Evolutionary conservation across 352 stramenopile species (phyloP).

Genomic region (Phytophthora cajani): DNA sequence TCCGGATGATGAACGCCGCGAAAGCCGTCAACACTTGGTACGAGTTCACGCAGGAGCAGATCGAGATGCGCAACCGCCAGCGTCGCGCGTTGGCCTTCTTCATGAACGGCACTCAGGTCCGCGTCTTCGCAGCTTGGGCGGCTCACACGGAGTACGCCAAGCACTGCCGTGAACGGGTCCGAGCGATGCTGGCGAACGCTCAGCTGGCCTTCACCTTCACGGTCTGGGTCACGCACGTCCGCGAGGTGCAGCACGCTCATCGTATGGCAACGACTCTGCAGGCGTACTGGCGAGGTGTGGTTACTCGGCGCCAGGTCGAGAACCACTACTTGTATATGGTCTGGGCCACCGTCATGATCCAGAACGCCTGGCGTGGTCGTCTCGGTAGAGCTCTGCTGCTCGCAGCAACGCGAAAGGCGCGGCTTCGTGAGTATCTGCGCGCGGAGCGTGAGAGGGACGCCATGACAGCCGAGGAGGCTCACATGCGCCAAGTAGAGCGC

Average conservation of each 20-base stretch:
- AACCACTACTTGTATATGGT: conserved; percentile 64
- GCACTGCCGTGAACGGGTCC: conserved; percentile 49
- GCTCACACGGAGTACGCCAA: conserved; percentile 47
- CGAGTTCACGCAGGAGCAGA: conserved; percentile 66
- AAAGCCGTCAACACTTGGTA: conserved; percentile 72
- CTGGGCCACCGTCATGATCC: conserved; percentile 75
- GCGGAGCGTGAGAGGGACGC: conserved; percentile 70
- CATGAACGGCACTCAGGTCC: conserved; percentile 60
- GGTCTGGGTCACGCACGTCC: conserved; percentile 54
- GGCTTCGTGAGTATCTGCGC: conserved; percentile 73
- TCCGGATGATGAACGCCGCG: conserved; percentile 47
- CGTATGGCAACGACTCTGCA: conserved; percentile 50
- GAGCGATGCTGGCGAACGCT: conserved; percentile 56
- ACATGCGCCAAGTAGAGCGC: conserved; percentile 51
- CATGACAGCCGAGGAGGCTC: conserved; percentile 55
- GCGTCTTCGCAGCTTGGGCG: conserved; percentile 65
- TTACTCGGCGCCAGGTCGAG: conserved; percentile 52
- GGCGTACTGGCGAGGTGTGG: conserved; percentile 69
- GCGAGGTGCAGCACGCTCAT: conserved; percentile 39
- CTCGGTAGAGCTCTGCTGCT: conserved; percentile 63
- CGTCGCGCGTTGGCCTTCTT: conserved; percentile 73
- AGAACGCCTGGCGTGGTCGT: conserved; percentile 71
- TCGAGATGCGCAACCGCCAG: conserved; percentile 48
- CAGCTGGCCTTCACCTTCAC: conserved; percentile 60
- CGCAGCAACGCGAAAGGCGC: conserved; percentile 53